These are phyloP conservation scores for Penicillium robsamsonii DNA, from an alignment of 495 filamentous ascomycete genomes.

Conservation along the genomic window DNA sequence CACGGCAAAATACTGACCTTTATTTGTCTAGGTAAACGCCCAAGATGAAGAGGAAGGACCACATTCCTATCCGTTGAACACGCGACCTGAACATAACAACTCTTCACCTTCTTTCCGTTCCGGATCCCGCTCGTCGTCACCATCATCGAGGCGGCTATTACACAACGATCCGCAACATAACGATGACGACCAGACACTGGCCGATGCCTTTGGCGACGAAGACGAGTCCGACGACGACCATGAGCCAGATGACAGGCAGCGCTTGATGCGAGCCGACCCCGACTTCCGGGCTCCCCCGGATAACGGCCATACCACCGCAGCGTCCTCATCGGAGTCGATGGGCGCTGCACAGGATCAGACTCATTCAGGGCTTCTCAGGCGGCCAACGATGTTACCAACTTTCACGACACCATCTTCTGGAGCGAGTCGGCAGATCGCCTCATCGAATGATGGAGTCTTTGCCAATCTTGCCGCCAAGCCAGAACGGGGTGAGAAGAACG, in stretches of 20 bases:
- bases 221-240: slow-evolving; percentile 71
- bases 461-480: slow-evolving; percentile 93
- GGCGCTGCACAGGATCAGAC: slow-evolving; percentile 25
- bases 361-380: slow-evolving; percentile 37
- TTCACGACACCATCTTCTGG: slow-evolving; percentile 40
- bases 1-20: slow-evolving; percentile 15
- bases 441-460: slow-evolving; percentile 87
- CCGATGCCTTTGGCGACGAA: slow-evolving; percentile 81
- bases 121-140: slow-evolving; percentile 71
- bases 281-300: slow-evolving; percentile 34
- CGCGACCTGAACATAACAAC: slow-evolving; percentile 51
- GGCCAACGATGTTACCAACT: slow-evolving; percentile 52
- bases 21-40: slow-evolving; percentile 48
- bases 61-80: slow-evolving; percentile 40
- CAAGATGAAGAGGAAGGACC: slow-evolving; percentile 50
- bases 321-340: slow-evolving; percentile 42
- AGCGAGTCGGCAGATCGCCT: slow-evolving; percentile 50
- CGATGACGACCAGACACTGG: slow-evolving; percentile 71
- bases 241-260: slow-evolving; percentile 75
- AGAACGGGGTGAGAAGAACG: slow-evolving; percentile 72
- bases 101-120: slow-evolving; percentile 95
- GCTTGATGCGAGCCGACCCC: slow-evolving; percentile 73
- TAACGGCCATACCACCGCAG: slow-evolving; percentile 22
- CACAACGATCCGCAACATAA: slow-evolving; percentile 51
- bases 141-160: slow-evolving; percentile 55